Evolutionary conservation across 768 basidiomycete species (phyloP).

Genomic region (Lactarius hengduanensis): DNA sequence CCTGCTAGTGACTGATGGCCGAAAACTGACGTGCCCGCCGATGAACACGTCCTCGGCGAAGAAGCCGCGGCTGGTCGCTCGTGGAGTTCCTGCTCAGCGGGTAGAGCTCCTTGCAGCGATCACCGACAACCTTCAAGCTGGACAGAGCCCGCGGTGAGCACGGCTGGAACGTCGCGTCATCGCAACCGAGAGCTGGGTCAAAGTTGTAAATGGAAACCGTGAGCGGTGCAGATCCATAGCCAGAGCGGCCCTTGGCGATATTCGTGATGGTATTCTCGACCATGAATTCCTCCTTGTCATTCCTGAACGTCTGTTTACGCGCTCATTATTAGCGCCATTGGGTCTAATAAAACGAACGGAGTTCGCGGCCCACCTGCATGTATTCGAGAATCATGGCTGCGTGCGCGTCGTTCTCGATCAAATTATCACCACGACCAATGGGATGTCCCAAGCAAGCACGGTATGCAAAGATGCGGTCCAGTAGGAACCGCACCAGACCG

Average conservation of each 20-base stretch:
- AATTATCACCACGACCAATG: not conserved
- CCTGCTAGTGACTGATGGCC: not conserved
- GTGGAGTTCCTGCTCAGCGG: slow-evolving; percentile 17
- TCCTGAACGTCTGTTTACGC: slow-evolving; percentile 22
- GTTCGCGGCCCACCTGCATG: slow-evolving; percentile 12
- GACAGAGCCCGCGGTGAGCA: slow-evolving; percentile 24
- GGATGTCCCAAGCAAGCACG: slow-evolving; percentile 23
- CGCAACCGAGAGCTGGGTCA: slow-evolving; percentile 21
- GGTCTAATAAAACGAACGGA: not conserved
- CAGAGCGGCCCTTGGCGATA: slow-evolving; percentile 19
- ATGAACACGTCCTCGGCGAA: slow-evolving; percentile 18
- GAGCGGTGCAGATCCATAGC: slow-evolving; percentile 23
- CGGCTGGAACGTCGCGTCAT: slow-evolving; percentile 24
- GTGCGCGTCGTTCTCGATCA: slow-evolving; percentile 12
- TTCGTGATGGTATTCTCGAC: slow-evolving; percentile 19
- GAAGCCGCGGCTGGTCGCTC: slow-evolving; percentile 18
- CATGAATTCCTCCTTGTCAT: slow-evolving; percentile 23
- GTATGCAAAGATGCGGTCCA: slow-evolving; percentile 26
- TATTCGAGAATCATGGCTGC: slow-evolving; percentile 21
- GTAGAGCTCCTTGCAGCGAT: slow-evolving; percentile 18
- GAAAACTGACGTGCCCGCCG: slow-evolving; percentile 19
- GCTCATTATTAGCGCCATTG: not conserved
- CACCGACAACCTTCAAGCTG: slow-evolving; percentile 23
- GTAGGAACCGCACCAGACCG: slow-evolving; percentile 24
- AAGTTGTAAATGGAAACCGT: slow-evolving; percentile 21